Percentiles rank a stretch among this genome's conserved stretches.
phyloP scores from a whole-genome alignment of 805 yeast genomes.

The Maudiozyma serrabonitensis region DNA sequence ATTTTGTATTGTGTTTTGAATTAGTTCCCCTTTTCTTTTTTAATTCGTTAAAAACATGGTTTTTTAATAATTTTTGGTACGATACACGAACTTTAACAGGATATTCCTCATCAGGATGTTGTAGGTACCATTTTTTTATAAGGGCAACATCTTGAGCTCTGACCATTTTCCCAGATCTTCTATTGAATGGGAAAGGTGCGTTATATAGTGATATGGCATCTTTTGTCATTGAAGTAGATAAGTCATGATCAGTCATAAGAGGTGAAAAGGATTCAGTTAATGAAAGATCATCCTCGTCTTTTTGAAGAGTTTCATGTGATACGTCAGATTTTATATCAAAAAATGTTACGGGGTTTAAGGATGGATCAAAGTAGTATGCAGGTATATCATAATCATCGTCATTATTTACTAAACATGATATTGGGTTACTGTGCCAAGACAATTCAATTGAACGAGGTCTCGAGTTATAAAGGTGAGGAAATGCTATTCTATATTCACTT shows the following conservation, averaged over 20 bases:
- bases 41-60: constrained; percentile 60
- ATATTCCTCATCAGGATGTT: constrained; percentile 49
- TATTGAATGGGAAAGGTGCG: constrained; percentile 82
- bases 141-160: constrained; percentile 88
- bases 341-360: constrained; percentile 45
- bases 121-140: constrained; percentile 71
- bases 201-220: constrained; percentile 60
- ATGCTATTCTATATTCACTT: constrained; percentile 81
- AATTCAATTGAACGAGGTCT: constrained; percentile 55
- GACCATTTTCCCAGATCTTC: constrained; percentile 57
- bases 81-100: constrained; percentile 79
- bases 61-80: constrained; percentile 79
- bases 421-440: constrained; percentile 57
- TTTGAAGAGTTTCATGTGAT: constrained; percentile 11
- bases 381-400: constrained; percentile 39
- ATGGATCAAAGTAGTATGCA: constrained; percentile 46
- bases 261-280: constrained; percentile 42
- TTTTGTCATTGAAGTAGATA: constrained; percentile 39
- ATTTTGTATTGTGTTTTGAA: constrained; percentile 39
- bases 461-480: constrained; percentile 76
- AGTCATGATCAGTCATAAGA: constrained; percentile 36
- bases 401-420: constrained; percentile 38
- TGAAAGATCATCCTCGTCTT: constrained; percentile 30
- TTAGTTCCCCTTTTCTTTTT: constrained; percentile 37
- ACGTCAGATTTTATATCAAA: constrained; percentile 8